A percentile compares a stretch with the other conserved stretches of the same genome.
Conservation (phyloP, 2,329 filamentous ascomycete species). For the Xylaria polymorpha region DNA sequence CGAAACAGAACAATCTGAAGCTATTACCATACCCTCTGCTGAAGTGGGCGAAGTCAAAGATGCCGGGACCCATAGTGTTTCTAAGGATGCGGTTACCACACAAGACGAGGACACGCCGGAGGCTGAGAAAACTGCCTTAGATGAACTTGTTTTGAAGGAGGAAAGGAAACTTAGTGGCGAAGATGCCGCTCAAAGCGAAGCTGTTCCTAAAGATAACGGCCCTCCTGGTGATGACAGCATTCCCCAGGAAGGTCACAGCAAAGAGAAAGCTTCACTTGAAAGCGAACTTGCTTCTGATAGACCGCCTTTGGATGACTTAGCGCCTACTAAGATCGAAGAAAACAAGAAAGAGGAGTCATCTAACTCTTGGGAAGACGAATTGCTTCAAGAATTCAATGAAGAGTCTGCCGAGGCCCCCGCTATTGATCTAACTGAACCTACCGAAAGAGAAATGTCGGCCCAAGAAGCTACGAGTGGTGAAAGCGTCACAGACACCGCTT, state of each 20-base stretch:
- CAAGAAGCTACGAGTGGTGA: constrained; percentile 33
- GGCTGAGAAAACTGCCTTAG: background rate
- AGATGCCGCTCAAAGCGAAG: constrained; percentile 3
- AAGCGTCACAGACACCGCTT: constrained; percentile 16
- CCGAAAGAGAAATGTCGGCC: constrained; percentile 8
- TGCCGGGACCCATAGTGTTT: background rate
- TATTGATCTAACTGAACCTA: constrained; percentile 1
- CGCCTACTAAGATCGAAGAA: constrained; percentile 29
- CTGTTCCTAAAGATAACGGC: background rate
- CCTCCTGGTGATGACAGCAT: background rate
- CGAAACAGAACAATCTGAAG: constrained; percentile 10
- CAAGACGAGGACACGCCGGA: constrained; percentile 6
- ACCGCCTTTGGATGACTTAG: constrained; percentile 28
- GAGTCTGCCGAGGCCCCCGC: background rate
- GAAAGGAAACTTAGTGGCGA: background rate
- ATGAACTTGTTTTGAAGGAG: background rate
- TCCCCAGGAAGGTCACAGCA: background rate
- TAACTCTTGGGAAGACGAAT: constrained; percentile 25
- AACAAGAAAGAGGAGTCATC: constrained; percentile 47
- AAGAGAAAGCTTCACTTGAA: constrained; percentile 2
- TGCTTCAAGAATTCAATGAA: background rate
- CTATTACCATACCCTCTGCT: background rate
- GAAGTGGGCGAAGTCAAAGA: background rate
- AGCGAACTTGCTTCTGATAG: constrained; percentile 3
- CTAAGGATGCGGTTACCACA: background rate